Percentiles rank a stretch among this genome's conserved stretches.
Evolutionary conservation across 805 yeast species (phyloP).

Genomic region (Ogataea corticis): DNA sequence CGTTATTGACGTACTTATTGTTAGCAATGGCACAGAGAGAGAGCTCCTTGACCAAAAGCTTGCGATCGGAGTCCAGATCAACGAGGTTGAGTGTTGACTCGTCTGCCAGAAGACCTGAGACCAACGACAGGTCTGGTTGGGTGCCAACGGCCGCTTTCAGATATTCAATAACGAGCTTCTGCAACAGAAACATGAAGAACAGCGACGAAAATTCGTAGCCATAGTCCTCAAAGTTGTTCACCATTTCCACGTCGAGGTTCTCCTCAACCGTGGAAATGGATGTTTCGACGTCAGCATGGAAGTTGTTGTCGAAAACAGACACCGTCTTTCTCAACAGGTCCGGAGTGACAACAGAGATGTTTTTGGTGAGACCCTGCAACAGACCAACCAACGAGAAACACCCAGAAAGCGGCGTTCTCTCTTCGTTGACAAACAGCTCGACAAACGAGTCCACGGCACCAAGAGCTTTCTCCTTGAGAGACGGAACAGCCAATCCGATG

Average conservation of each 20-base stretch:
- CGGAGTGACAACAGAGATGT: constrained; percentile 24
- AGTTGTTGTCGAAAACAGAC: constrained; percentile 30
- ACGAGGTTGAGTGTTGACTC: constrained; percentile 6
- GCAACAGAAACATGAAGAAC: constrained; percentile 28
- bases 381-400: constrained; percentile 34
- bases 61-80: constrained; percentile 11
- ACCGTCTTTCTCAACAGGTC: constrained; percentile 20
- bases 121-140: constrained; percentile 9
- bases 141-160: constrained; percentile 22
- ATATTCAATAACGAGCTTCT: constrained; percentile 26
- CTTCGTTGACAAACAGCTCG: not conserved
- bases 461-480: constrained; percentile 14
- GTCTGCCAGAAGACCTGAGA: constrained; percentile 16
- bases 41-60: constrained; percentile 17
- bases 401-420: constrained; percentile 5
- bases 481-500: constrained; percentile 25
- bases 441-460: constrained; percentile 13
- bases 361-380: constrained; percentile 29
- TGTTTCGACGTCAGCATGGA: constrained; percentile 27
- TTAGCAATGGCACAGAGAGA: constrained; percentile 20
- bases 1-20: constrained; percentile 24
- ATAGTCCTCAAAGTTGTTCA: constrained; percentile 33
- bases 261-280: constrained; percentile 16
- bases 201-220: constrained; percentile 33
- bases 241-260: constrained; percentile 24